Conservation (phyloP, 2,329 filamentous ascomycete genomes). For the Aspergillus candidus region DNA sequence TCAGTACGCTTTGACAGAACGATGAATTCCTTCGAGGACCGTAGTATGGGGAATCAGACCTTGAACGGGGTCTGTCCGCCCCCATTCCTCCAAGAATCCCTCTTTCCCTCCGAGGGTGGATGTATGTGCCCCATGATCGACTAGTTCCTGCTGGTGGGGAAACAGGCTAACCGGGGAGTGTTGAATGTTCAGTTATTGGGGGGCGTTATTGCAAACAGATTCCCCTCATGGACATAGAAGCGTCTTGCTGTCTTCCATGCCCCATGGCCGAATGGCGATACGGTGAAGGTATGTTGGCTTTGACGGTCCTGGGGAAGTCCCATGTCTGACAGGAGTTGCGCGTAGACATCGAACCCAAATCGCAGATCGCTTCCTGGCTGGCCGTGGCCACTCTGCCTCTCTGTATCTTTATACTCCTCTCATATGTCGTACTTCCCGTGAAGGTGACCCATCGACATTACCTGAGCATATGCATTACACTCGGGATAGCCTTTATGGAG, state of each 20-base stretch:
- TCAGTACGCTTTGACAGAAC: background rate
- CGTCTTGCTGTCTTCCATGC: constrained; percentile 82
- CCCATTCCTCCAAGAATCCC: constrained; percentile 61
- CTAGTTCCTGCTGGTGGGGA: constrained; percentile 18
- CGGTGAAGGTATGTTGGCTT: constrained; percentile 42
- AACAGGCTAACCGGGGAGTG: constrained; percentile 6
- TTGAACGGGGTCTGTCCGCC: constrained; percentile 52
- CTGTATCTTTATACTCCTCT: constrained; percentile 69
- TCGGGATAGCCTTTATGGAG: constrained; percentile 71
- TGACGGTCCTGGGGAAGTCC: background rate
- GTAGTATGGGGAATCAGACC: constrained; percentile 18
- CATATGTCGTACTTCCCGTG: constrained; percentile 72
- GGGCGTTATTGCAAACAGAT: constrained; percentile 56
- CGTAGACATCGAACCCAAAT: constrained; percentile 50
- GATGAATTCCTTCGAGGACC: constrained; percentile 1
- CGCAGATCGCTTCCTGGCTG: constrained; percentile 70
- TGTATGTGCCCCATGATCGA: constrained; percentile 50
- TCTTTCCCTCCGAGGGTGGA: constrained; percentile 57
- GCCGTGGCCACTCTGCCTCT: constrained; percentile 68
- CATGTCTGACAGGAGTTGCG: background rate
- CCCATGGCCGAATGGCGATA: constrained; percentile 75
- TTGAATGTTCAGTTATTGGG: constrained; percentile 45
- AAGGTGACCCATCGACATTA: constrained; percentile 92
- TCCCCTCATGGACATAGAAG: constrained; percentile 37
- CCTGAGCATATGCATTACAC: constrained; percentile 76